phyloP scores from a whole-genome alignment of 805 yeast genomes.

The Saccharomycopsis sp. region DNA sequence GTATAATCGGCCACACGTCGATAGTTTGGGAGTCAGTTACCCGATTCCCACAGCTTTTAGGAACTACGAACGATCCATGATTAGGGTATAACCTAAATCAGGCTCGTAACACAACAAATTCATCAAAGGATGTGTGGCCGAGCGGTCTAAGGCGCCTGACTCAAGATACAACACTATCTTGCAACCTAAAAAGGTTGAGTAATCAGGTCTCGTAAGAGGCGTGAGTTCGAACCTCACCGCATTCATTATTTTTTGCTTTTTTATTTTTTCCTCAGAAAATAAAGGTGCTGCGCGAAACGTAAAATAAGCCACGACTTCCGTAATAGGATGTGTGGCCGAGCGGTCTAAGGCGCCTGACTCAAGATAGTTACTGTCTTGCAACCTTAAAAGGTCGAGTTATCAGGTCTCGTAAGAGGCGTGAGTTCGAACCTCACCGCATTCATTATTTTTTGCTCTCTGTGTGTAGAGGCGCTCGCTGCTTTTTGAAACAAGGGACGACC shows the following conservation, averaged over 20 bases:
- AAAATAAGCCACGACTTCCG: background rate
- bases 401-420: conserved; percentile 20
- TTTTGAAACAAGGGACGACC: background rate
- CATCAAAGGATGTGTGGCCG: no score
- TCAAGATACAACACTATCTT: no score
- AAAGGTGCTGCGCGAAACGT: no score
- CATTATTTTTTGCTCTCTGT: conserved; percentile 10
- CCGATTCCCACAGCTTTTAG: no score
- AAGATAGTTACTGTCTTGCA: conserved; percentile 3
- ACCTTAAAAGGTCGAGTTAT: conserved; percentile 14
- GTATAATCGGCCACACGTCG: no score
- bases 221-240: conserved; percentile 21
- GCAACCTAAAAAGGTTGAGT: conserved; percentile 13
- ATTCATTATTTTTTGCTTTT: conserved; percentile 18
- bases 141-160: no score
- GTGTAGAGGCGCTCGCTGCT: no score
- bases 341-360: conserved; percentile 5
- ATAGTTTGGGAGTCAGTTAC: no score
- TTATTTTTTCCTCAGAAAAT: no score
- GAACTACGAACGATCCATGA: no score
- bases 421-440: conserved; percentile 21
- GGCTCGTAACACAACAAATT: no score
- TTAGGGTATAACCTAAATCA: no score
- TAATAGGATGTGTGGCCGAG: conserved; percentile 1
- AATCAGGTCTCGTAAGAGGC: conserved; percentile 20